These are phyloP conservation scores for Gossypium arboreum DNA, from an alignment of 345 rosid species.

Conservation along the genomic window DNA sequence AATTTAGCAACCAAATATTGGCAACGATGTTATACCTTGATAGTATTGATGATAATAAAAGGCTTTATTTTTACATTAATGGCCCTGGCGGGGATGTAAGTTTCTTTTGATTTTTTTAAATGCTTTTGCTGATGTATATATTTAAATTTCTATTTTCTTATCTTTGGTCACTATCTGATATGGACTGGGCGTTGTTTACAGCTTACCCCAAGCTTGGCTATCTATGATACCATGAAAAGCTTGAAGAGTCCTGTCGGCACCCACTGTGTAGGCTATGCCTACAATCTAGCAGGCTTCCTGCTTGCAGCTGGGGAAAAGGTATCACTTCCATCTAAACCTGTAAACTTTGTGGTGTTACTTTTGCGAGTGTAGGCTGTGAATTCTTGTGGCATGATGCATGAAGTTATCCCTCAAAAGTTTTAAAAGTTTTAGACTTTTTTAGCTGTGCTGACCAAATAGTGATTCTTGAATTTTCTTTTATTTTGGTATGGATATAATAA, in stretches of 20 bases:
- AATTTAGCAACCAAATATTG: constrained; percentile 84
- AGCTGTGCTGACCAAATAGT: background rate
- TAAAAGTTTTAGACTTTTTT: background rate
- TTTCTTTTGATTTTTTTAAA: constrained; percentile 12
- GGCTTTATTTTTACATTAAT: constrained; percentile 60
- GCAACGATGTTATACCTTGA: constrained; percentile 94
- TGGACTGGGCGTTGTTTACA: constrained; percentile 27
- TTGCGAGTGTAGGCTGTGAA: background rate
- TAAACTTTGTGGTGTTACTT: background rate
- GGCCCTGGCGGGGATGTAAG: constrained; percentile 95
- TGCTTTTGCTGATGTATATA: background rate
- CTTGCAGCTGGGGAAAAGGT: constrained; percentile 95
- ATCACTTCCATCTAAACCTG: background rate
- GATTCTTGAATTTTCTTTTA: background rate
- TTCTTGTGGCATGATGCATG: background rate
- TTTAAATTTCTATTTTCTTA: background rate
- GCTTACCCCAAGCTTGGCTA: constrained; percentile 80
- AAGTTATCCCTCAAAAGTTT: background rate
- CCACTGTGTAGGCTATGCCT: constrained; percentile 69
- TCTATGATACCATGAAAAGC: constrained; percentile 85
- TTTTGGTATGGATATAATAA: background rate
- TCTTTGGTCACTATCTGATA: constrained; percentile 12
- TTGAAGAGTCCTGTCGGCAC: constrained; percentile 80
- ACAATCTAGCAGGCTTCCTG: constrained; percentile 80
- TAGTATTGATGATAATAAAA: constrained; percentile 61